Evolutionary conservation across 2,329 filamentous ascomycete species (phyloP), one percentile per base, ranked within the genome.

Genomic region (Aspergillus alliaceus): DNA sequence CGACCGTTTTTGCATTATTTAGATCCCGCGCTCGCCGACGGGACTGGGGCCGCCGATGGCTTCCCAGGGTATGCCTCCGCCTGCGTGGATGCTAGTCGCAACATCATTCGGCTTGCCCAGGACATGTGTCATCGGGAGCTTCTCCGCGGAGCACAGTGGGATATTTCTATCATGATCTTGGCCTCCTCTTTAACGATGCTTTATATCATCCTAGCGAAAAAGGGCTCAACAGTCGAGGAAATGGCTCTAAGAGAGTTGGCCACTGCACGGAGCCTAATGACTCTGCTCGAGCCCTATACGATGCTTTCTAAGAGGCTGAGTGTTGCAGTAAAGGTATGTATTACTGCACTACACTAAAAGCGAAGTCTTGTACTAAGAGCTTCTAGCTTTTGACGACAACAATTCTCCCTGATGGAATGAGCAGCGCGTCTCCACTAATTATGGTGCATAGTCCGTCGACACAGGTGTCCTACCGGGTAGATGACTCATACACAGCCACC

Each of bases 1-100:
- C 56, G 59, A 0, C 56, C 59, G 3, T 61, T 61, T 3, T 24
- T 61, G 9, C 59, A 61, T 25, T 56, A 59, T 9, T 27, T 55
- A 6, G 22, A 29, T 18, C 15, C 44, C 3, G 32, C 27, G 2
- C 24, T 40, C 2, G 24, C 6, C 12, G 22, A 27, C 15, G n/a
- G 20, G 4, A 35, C 39, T 25, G 11, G 37, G n/a, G 18, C 39
- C 18, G 31, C 34, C 14, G 20, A 60, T 22, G 53, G 25, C 12
- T 56, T 55, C 31, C 47, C 48, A 22, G 44, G 29, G 18, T 58
- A 58, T 46, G 56, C 59, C 8, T 51, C 54, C 2, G 35, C 50
- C 5, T 58, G 56, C 12, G 44, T 61, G 5, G 37, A 54, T 18
- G 59, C 59, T 6, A 59, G 59, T 20, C 44, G 49, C n/a, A 61